Evolutionary conservation across 2,329 filamentous ascomycete species (phyloP).

Genomic region (Pseudogymnoascus pannorum): DNA sequence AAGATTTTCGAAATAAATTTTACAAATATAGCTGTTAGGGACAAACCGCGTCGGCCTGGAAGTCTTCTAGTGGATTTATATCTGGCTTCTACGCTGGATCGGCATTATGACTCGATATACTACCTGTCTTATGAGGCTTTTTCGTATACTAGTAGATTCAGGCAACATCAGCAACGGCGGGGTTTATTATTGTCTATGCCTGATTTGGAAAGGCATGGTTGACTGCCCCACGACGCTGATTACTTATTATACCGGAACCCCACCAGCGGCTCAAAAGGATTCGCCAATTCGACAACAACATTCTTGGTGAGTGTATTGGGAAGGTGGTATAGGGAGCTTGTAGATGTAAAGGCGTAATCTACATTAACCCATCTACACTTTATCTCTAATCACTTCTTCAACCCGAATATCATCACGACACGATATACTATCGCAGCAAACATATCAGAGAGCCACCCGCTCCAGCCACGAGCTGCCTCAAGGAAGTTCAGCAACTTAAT

Average conservation of each 20-base stretch:
- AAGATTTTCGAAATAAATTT: not conserved
- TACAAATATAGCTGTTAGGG: not conserved
- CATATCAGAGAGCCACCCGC: conserved; percentile 32
- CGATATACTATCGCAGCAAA: conserved; percentile 20
- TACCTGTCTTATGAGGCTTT: not conserved
- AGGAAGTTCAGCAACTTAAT: conserved; percentile 47
- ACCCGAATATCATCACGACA: conserved; percentile 10
- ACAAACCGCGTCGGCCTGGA: not conserved
- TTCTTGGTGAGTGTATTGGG: not conserved
- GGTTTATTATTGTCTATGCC: not conserved
- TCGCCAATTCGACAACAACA: not conserved
- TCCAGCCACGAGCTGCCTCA: conserved; percentile 45
- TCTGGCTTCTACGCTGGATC: not conserved
- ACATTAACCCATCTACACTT: not conserved
- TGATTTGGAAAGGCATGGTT: not conserved
- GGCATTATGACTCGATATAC: not conserved
- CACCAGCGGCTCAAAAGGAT: not conserved
- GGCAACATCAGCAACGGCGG: not conserved
- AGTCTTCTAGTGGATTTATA: not conserved
- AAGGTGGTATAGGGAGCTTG: not conserved
- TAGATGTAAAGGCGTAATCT: not conserved
- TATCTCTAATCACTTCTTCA: conserved; percentile 7
- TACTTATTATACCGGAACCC: not conserved
- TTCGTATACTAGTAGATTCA: not conserved
- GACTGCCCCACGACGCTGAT: not conserved